Evolutionary conservation across 768 basidiomycete species (phyloP).

Genomic region (Psilocybe subaeruginosa): DNA sequence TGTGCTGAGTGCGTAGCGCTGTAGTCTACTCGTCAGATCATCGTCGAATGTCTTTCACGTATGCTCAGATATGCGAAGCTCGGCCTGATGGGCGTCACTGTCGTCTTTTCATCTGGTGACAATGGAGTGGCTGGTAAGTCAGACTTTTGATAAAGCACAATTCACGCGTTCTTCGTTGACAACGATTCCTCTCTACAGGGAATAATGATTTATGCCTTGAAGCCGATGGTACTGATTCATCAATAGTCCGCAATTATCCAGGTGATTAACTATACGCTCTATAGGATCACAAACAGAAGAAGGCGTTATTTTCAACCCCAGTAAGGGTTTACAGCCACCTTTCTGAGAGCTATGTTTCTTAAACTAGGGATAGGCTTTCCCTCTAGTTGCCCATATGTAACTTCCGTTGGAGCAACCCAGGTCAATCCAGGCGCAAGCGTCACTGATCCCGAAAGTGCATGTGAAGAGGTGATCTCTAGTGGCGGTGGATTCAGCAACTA

Average conservation of each 20-base stretch:
- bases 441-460: constrained; percentile 36
- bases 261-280: background rate
- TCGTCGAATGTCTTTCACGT: background rate
- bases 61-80: constrained; percentile 45
- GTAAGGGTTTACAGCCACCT: constrained; percentile 8
- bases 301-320: constrained; percentile 40
- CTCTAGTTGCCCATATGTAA: constrained; percentile 44
- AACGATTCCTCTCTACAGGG: constrained; percentile 16
- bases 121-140: constrained; percentile 48
- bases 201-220: constrained; percentile 35
- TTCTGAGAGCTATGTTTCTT: background rate
- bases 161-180: background rate
- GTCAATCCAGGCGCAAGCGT: constrained; percentile 31
- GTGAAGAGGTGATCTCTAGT: constrained; percentile 37
- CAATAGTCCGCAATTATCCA: background rate
- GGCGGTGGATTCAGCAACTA: constrained; percentile 47
- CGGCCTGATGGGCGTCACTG: constrained; percentile 59
- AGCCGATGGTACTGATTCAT: constrained; percentile 38
- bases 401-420: constrained; percentile 51
- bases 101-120: constrained; percentile 64
- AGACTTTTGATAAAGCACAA: background rate
- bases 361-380: constrained; percentile 35
- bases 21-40: background rate
- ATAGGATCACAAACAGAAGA: constrained; percentile 30
- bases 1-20: constrained; percentile 38